Percentiles rank a stretch among this genome's conserved stretches.
phyloP scores from a whole-genome alignment of 768 basidiomycete species.

The Russula sp. region DNA sequence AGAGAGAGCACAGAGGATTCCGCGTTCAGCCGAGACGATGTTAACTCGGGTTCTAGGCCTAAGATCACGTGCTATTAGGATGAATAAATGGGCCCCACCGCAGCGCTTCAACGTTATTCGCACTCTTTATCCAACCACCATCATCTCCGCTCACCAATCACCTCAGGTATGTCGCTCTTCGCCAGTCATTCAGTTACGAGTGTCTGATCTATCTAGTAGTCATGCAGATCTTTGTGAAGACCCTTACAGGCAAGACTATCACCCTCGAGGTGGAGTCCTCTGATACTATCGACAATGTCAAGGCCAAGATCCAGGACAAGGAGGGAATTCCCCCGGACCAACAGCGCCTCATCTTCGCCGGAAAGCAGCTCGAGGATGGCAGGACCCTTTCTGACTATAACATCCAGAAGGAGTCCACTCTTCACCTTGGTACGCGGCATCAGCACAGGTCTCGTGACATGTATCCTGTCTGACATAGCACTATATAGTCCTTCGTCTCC shows the following conservation, averaged over 20 bases:
- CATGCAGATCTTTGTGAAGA: slow-evolving; percentile 36
- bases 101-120: neutral
- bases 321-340: slow-evolving; percentile 34
- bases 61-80: slow-evolving; percentile 7
- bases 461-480: neutral
- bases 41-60: neutral
- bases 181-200: neutral
- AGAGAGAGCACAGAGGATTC: too few relatives aligned
- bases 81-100: slow-evolving; percentile 7
- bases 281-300: slow-evolving; percentile 34
- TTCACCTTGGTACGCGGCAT: slow-evolving; percentile 28
- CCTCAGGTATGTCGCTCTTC: neutral
- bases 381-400: slow-evolving; percentile 37
- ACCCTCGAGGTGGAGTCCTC: slow-evolving; percentile 35
- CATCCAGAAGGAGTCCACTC: slow-evolving; percentile 32
- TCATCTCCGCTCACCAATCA: neutral
- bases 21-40: too few relatives aligned
- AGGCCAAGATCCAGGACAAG: slow-evolving; percentile 35
- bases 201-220: neutral
- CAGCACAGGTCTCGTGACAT: neutral
- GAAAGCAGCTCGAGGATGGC: slow-evolving; percentile 54
- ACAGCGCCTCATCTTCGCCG: slow-evolving; percentile 33
- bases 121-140: slow-evolving; percentile 13
- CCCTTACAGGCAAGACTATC: slow-evolving; percentile 34
- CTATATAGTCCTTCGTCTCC: slow-evolving; percentile 36